phyloP scores from a whole-genome alignment of 2,329 filamentous ascomycete species.

The Colletotrichum orchidophilum region DNA sequence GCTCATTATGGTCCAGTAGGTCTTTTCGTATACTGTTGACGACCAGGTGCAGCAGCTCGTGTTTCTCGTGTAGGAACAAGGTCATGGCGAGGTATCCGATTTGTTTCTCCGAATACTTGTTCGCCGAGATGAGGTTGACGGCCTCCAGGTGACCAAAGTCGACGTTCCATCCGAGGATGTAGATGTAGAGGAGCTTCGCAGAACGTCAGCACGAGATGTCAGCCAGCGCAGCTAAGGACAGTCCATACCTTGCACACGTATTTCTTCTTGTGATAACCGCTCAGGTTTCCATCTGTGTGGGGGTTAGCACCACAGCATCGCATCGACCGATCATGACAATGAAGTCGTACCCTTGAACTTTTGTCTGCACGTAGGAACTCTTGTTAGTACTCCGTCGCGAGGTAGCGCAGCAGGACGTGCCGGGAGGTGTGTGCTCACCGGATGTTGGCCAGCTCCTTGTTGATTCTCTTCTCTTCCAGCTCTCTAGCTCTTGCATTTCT shows the following conservation, averaged over 20 bases:
- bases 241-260: constrained; percentile 90
- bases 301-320: constrained; percentile 38
- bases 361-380: constrained; percentile 61
- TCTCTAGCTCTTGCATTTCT: constrained; percentile 94
- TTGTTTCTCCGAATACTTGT: constrained; percentile 98
- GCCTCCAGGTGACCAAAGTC: constrained; percentile 99
- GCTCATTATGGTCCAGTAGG: constrained; percentile 90
- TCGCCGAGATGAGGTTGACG: constrained; percentile 95
- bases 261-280: constrained; percentile 99
- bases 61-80: constrained; percentile 94
- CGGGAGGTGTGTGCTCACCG: constrained; percentile 60
- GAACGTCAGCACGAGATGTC: constrained; percentile 37
- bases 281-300: constrained; percentile 80
- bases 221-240: constrained; percentile 2
- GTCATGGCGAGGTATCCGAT: constrained; percentile 99
- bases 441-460: constrained; percentile 99
- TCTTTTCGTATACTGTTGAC: constrained; percentile 99
- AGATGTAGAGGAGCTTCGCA: constrained; percentile 89
- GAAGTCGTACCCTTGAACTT: constrained; percentile 83
- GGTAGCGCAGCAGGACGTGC: neutral
- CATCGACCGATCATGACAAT: constrained; percentile 6
- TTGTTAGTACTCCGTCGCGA: constrained; percentile 31
- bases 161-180: constrained; percentile 98
- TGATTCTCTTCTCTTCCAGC: constrained; percentile 98
- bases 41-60: constrained; percentile 94